A percentile compares a stretch with the other conserved stretches of the same genome.
Conservation (phyloP, 139 green algal genomes). For the Bryopsis sp. region DNA sequence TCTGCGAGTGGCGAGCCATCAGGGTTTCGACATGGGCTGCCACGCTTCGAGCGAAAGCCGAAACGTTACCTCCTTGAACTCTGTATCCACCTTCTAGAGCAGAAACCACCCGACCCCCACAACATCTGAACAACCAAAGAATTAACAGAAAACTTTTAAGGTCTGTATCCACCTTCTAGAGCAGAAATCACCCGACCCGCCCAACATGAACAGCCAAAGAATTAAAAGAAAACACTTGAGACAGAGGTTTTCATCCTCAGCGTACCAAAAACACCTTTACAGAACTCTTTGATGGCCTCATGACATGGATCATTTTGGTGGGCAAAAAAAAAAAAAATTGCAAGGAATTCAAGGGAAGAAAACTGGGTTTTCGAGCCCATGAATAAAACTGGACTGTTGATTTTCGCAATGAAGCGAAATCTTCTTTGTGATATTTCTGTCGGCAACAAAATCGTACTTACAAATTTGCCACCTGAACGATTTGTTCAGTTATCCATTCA, state of each 20-base stretch:
- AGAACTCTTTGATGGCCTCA: neutral
- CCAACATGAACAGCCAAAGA: conserved; percentile 53
- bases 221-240: conserved; percentile 30
- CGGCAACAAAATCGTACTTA: neutral
- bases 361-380: neutral
- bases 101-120: conserved; percentile 67
- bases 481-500: neutral
- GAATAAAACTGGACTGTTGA: neutral
- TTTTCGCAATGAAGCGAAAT: neutral
- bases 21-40: conserved; percentile 75
- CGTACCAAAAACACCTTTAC: too few species aligned
- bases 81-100: conserved; percentile 89
- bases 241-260: too few species aligned
- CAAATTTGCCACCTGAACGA: neutral
- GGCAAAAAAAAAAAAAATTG: neutral
- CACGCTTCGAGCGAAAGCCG: conserved; percentile 74
- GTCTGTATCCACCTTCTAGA: conserved; percentile 87
- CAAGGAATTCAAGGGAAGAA: neutral
- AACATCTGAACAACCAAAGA: conserved; percentile 48
- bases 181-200: conserved; percentile 68
- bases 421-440: neutral
- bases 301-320: neutral
- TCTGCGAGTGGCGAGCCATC: conserved; percentile 32
- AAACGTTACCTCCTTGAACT: conserved; percentile 64
- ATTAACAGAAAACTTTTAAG: conserved; percentile 30